Percentiles rank a stretch among this genome's conserved stretches.
phyloP scores from a whole-genome alignment of 441 rosid genomes.

The Flueggea neowawraea region DNA sequence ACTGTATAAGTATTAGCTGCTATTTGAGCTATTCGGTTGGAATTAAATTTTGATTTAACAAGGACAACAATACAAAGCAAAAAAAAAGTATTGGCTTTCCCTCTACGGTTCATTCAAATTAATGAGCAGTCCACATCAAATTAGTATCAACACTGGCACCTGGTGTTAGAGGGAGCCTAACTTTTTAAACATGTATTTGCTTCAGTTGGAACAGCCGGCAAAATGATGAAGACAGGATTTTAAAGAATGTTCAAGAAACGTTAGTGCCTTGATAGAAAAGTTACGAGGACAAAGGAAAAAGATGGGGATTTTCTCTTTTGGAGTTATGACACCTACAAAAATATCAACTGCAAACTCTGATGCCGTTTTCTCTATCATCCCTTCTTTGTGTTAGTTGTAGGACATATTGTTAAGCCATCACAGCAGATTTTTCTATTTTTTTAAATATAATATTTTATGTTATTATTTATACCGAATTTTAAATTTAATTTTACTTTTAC shows the following conservation, averaged over 20 bases:
- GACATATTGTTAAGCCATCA: too few relatives aligned
- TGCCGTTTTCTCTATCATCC: too few relatives aligned
- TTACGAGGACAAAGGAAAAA: not conserved
- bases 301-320: not conserved
- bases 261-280: constrained; percentile 27
- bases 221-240: constrained; percentile 5
- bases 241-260: not conserved
- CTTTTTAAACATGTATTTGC: not conserved
- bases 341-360: too few relatives aligned
- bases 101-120: constrained; percentile 12
- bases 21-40: too few relatives aligned
- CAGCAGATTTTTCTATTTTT: too few relatives aligned
- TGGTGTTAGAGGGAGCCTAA: constrained; percentile 15
- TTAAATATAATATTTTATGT: too few relatives aligned
- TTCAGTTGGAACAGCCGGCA: constrained; percentile 26
- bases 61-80: not conserved
- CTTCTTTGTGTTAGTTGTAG: too few relatives aligned
- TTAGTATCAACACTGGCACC: not conserved
- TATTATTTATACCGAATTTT: too few relatives aligned
- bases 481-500: too few relatives aligned
- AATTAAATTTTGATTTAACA: too few relatives aligned
- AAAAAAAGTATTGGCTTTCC: constrained; percentile 7
- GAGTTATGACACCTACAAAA: not conserved
- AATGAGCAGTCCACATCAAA: constrained; percentile 11
- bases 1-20: too few relatives aligned